Evolutionary conservation across 192 early-diverging fungal species (phyloP).

Genomic region (Jimgerdemannia lactiflua): DNA sequence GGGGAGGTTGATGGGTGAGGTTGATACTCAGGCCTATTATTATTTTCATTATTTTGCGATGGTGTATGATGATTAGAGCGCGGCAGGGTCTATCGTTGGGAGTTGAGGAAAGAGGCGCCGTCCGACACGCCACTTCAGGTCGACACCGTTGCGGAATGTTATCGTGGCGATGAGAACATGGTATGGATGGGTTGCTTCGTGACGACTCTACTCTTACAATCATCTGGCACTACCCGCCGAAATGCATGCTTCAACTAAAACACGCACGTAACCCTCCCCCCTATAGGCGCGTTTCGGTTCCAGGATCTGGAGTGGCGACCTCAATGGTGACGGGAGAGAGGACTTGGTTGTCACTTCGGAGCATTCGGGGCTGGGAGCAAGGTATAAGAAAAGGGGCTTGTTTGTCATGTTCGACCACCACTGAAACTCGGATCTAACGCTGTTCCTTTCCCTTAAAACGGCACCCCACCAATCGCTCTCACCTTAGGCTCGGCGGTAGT

Average conservation of each 20-base stretch:
- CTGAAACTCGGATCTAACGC: too few relatives aligned
- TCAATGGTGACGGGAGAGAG: background rate
- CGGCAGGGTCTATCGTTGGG: constrained; percentile 22
- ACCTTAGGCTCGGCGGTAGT: too few relatives aligned
- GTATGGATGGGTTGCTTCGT: background rate
- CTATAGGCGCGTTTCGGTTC: background rate
- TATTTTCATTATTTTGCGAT: too few relatives aligned
- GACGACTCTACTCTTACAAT: too few relatives aligned
- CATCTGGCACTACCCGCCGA: background rate
- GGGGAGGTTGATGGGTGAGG: too few relatives aligned
- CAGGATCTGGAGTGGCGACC: background rate
- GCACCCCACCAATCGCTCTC: too few relatives aligned
- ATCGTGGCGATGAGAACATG: background rate
- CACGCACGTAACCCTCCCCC: background rate
- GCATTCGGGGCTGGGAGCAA: background rate
- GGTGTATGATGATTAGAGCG: too few relatives aligned
- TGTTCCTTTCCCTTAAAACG: too few relatives aligned
- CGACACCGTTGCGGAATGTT: background rate
- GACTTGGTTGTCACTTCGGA: constrained; percentile 2
- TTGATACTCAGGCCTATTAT: too few relatives aligned
- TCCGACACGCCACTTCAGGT: background rate
- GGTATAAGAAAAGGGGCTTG: background rate
- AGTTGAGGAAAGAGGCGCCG: background rate
- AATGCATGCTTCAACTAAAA: too few relatives aligned
- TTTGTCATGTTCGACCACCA: too few relatives aligned